Percentiles rank a stretch among this genome's conserved stretches.
Conservation (phyloP, 768 basidiomycete genomes). For the Pleurotus platypus region DNA sequence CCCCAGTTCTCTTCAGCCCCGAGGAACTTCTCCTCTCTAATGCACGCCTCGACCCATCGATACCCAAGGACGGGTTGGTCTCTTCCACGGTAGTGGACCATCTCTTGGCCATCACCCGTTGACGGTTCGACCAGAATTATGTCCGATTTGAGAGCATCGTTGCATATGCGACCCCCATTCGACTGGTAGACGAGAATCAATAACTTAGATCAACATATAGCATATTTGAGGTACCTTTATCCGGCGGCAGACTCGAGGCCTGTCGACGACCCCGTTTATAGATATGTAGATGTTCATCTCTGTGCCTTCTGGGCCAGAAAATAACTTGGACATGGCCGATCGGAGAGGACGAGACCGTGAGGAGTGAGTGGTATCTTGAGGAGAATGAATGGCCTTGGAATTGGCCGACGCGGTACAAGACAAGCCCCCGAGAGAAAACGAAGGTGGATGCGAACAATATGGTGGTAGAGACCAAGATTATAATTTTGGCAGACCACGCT, state of each 20-base stretch:
- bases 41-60: constrained; percentile 48
- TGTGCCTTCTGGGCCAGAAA: too few relatives aligned
- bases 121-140: constrained; percentile 58
- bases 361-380: too few relatives aligned
- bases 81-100: constrained; percentile 56
- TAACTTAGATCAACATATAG: not conserved
- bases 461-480: too few relatives aligned
- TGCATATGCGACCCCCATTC: constrained; percentile 54
- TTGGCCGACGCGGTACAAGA: too few relatives aligned
- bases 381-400: too few relatives aligned
- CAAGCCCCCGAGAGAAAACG: too few relatives aligned
- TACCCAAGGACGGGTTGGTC: constrained; percentile 51
- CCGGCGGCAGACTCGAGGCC: constrained; percentile 20
- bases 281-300: too few relatives aligned
- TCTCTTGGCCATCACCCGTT: constrained; percentile 47
- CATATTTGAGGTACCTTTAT: constrained; percentile 37
- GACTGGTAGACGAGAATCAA: constrained; percentile 20
- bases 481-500: too few relatives aligned
- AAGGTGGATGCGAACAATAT: too few relatives aligned
- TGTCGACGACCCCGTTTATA: too few relatives aligned
- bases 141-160: constrained; percentile 46
- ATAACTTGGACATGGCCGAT: too few relatives aligned
- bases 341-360: too few relatives aligned
- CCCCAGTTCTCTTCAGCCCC: constrained; percentile 53
- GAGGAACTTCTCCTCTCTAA: constrained; percentile 39